These are phyloP conservation scores for Akebia trifoliata DNA, from an alignment of 164 flowering plant genomes.

Conservation along the genomic window DNA sequence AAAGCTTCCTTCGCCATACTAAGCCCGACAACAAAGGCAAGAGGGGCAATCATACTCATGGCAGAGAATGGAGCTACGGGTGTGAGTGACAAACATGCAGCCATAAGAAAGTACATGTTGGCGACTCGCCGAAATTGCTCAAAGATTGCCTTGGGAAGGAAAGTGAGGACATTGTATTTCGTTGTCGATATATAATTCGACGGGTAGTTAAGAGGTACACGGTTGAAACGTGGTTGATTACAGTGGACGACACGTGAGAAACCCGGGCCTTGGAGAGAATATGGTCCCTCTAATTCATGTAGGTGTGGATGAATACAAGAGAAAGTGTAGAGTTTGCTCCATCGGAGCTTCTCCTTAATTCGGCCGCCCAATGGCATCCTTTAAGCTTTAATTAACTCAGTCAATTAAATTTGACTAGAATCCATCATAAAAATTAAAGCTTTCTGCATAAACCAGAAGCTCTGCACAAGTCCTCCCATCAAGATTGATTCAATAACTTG, in stretches of 20 bases:
- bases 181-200: slow-evolving; percentile 85
- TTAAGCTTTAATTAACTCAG: slow-evolving; percentile 8
- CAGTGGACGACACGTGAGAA: slow-evolving; percentile 68
- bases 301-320: slow-evolving; percentile 33
- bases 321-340: slow-evolving; percentile 46
- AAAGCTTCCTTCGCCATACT: slow-evolving; percentile 95
- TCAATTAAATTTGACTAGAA: background rate
- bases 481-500: slow-evolving; percentile 1
- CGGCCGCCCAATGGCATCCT: slow-evolving; percentile 22
- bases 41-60: slow-evolving; percentile 88
- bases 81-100: slow-evolving; percentile 68
- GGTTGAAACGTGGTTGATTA: slow-evolving; percentile 64
- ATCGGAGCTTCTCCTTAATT: slow-evolving; percentile 34
- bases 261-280: slow-evolving; percentile 64
- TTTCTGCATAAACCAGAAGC: background rate
- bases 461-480: slow-evolving; percentile 8
- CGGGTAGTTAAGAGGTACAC: slow-evolving; percentile 52
- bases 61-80: slow-evolving; percentile 70
- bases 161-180: slow-evolving; percentile 71
- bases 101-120: slow-evolving; percentile 82
- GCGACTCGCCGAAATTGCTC: slow-evolving; percentile 97
- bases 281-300: slow-evolving; percentile 31
- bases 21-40: slow-evolving; percentile 88
- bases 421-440: background rate
- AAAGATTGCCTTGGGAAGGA: slow-evolving; percentile 83